Evolutionary conservation across 306 rosid genomes (phyloP), one percentile per base, ranked within the genome.

Genomic region (Fragaria ananassa): DNA sequence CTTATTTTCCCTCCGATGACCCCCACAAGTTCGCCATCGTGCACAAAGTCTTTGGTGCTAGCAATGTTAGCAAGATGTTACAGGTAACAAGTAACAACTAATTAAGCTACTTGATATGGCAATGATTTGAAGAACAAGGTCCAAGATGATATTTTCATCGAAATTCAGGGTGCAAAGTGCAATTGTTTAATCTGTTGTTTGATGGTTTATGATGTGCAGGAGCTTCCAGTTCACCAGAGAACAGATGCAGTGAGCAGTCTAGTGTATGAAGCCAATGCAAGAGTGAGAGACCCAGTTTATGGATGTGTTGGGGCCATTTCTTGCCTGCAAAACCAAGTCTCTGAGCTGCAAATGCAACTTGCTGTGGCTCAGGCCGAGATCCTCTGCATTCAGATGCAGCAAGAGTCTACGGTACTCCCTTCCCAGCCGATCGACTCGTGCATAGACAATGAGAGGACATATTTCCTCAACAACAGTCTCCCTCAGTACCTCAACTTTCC

Each of bases 31-130:
- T 95, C 64, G 92, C 93, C 76, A 89, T 87, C 37, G 98, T 95
- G 74, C 98, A 95, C 84, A 95, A 92, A 84, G 92, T 95, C 81
- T 95, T 92, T 44, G 98, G 98, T 21, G 98, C 98, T 15, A 95
- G 98, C 89, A 95, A 95, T 70, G 90, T 95, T 46, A 87, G 97
- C 90, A 95, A 95, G 84, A 95, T 95, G 96, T 65, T 95, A 47
- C 98, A 92, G 98, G 98, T 93, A 15, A 63, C 46, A 14, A 34
- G 98, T 93, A 15, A 63, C 46, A 14, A 34, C 25, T 23, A 23
- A 23, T 31, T 35, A 8, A 17, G 6, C 11, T 7, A 6, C 13
- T 5, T 31, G 8, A 13, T 61, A 31, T 13, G 17, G 44, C 25
- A 62, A 14, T 7, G 2, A 25, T 62, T 64, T 35, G 69, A 64